Base-by-base conservation (phyloP, 192 early-diverging fungal genomes). In the Linnemannia zychae region DNA sequence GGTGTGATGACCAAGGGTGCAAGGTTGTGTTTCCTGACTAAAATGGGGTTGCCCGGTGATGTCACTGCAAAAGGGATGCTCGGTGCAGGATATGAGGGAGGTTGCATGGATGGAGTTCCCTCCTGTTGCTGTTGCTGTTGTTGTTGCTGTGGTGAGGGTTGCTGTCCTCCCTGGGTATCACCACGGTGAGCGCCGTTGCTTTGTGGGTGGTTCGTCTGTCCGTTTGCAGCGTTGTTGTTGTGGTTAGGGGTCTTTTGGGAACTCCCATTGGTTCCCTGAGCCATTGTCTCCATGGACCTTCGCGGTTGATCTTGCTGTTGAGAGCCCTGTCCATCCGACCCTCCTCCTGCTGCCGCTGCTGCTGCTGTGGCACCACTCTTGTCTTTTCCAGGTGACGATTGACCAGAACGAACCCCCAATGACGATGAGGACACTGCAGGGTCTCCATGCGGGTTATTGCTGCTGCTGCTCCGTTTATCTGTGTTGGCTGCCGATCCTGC, bases 41-140 rank as follows among this genome's bases (percentile, higher is more conserved):
- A 70, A 78, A 85, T 85, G 33, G 83, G 83, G 63, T 85, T 79
- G 24, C 83, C 83, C 34, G 83, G 83, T 22, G 72, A 71, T 16
- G 77, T 38, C 34, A 85, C 83, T 53, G 83, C 83, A 70, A 85
- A 85, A 22, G 83, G 83, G 37, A 85, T 77, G 74, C 69, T 79
- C 17, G 83, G 83, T 48, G 37, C 60, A 36, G 83, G 73, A 11
- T 6, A 53, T 17, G 75, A 65, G 2, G 74, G 65, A 2, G 37
- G 44, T 22, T 36, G 65, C 34, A 50, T 36, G 33, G 52, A 48
- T 17, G 75, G 69, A 0, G 71, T 65, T n/a, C 36, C 44, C 36
- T 50, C 71, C 18, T 74, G 74, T 12, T 81, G 74, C 50, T 65
- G 67, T 74, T 76, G 79, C 53, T 60, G 52, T 44, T 44, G 77